phyloP scores from a whole-genome alignment of 2,329 filamentous ascomycete genomes.

The Capronia epimyces region DNA sequence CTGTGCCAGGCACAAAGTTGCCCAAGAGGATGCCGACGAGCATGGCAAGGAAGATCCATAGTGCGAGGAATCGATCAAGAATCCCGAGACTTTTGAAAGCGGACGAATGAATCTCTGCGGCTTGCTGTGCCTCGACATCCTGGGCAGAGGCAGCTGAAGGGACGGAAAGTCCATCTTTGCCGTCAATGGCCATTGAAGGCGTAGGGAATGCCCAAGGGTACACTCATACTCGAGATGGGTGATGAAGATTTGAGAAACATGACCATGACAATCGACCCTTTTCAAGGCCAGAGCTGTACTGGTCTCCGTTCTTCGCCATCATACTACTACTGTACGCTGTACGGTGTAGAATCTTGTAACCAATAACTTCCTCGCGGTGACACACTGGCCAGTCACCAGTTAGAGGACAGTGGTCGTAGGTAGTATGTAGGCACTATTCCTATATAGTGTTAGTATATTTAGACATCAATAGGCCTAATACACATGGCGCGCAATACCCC shows the following conservation, averaged over 20 bases:
- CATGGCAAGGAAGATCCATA: slow-evolving; percentile 79
- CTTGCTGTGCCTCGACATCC: slow-evolving; percentile 13
- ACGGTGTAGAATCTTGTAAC: background rate
- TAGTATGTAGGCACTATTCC: too few species aligned
- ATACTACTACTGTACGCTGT: too few species aligned
- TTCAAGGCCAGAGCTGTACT: background rate
- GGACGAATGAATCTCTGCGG: slow-evolving; percentile 18
- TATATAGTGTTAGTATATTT: too few species aligned
- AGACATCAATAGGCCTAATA: too few species aligned
- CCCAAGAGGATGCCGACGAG: slow-evolving; percentile 67
- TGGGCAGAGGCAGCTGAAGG: background rate
- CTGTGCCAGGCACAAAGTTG: slow-evolving; percentile 64
- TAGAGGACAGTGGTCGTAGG: background rate
- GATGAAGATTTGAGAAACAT: too few species aligned
- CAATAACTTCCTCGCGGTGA: slow-evolving; percentile 5
- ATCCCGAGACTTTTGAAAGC: slow-evolving; percentile 49
- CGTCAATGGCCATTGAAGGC: slow-evolving; percentile 3
- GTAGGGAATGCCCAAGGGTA: too few species aligned
- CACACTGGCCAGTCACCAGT: background rate
- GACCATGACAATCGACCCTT: too few species aligned
- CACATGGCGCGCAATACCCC: too few species aligned
- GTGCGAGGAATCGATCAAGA: slow-evolving; percentile 59
- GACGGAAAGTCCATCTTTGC: slow-evolving; percentile 8
- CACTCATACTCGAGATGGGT: too few species aligned
- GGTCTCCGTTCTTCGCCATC: too few species aligned